Evolutionary conservation across 331 rosid genomes (phyloP).

Genomic region (Arachis monticola): DNA sequence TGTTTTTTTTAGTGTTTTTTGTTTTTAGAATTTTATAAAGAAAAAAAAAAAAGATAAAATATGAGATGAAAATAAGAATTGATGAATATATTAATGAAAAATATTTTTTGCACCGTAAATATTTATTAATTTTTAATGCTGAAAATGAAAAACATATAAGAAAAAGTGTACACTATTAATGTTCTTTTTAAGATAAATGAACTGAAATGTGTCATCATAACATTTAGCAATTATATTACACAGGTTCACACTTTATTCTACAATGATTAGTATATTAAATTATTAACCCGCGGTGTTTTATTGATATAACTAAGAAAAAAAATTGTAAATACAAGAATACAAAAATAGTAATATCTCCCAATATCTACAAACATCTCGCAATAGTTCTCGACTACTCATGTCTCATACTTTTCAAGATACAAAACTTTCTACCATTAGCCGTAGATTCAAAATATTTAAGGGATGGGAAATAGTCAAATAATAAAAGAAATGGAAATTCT

Average conservation of each 20-base stretch:
- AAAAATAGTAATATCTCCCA: constrained; percentile 31
- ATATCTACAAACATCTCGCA: constrained; percentile 51
- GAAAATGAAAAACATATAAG: too few species aligned
- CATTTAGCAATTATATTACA: background rate
- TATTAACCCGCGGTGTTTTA: constrained; percentile 4
- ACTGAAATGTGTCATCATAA: too few species aligned
- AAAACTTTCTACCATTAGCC: background rate
- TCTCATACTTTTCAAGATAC: background rate
- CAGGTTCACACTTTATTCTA: background rate
- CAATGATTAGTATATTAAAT: background rate
- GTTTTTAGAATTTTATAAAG: too few species aligned
- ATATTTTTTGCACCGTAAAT: too few species aligned
- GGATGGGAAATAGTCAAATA: background rate
- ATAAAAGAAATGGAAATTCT: background rate
- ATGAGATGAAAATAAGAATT: too few species aligned
- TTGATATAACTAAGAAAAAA: constrained; percentile 31
- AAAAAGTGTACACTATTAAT: too few species aligned
- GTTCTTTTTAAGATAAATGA: too few species aligned
- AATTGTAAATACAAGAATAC: constrained; percentile 41
- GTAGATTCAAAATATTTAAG: constrained; percentile 22
- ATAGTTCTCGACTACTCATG: background rate
- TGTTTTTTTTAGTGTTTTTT: too few species aligned
- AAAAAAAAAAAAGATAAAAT: too few species aligned
- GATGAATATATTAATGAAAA: too few species aligned
- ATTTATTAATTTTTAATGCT: too few species aligned